Evolutionary conservation across 1,284 basidiomycete genomes (phyloP), one percentile per base, ranked within the genome.

Genomic region (Cryptococcus sp.): DNA sequence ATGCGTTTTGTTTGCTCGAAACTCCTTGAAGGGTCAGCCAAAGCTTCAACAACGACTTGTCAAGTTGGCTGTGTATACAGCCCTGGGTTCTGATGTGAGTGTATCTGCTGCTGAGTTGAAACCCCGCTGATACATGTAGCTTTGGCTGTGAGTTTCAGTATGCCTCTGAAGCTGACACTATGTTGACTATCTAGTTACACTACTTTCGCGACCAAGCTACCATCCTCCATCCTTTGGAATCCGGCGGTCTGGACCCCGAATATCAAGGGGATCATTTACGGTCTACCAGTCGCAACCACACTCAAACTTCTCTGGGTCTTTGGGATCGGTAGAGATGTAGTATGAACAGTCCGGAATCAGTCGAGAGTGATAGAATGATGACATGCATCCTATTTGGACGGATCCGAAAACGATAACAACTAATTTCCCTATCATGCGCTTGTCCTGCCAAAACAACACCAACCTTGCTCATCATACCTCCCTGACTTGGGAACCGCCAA

Each of bases 301-400:
- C 32, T 52, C 13, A 52, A 52, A 40, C 42, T 52, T 9, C 43
- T 52, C n/a, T 52, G 50, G 50, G 16, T 52, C 13, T 42, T 52
- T 9, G 50, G 50, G 7, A 48, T 52, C 31, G 50, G 50, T 3
- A 22, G 50, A 13, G 40, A 47, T 24, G 50, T 52, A 1, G 46
- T 52, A 10, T 52, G 24, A 36, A 10, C 34, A n/a, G 34, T n/a
- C n/a, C n/a, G n/a, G n/a, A n/a, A n/a, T n/a, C n/a, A n/a, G n/a
- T n/a, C n/a, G n/a, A n/a, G n/a, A n/a, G n/a, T n/a, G n/a, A n/a
- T n/a, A n/a, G n/a, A n/a, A 28, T 28, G 28, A 28, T 28, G 28
- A n/a, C 28, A 28, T 28, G 28, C 28, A 28, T 5, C 28, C 28
- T 5, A 28, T n/a, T n/a, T n/a, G n/a, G n/a, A n/a, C n/a, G n/a